Percentiles rank a stretch among this genome's conserved stretches.
Evolutionary conservation across 176 grass and related monocot species (phyloP).

Genomic region (Leersia perrieri): DNA sequence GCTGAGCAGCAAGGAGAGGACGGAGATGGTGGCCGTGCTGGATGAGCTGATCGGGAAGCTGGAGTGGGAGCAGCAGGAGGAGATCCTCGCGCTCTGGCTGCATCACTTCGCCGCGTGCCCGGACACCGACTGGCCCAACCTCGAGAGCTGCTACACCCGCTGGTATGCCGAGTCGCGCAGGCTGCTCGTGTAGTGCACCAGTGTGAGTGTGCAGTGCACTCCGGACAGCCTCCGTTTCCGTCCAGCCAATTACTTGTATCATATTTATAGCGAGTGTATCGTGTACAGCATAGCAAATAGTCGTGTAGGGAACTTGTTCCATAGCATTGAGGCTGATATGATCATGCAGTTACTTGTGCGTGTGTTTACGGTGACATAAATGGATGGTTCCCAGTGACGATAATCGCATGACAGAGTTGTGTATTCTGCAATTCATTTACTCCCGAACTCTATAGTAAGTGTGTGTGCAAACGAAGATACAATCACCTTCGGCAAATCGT

Average conservation of each 20-base stretch:
- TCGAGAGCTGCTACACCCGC: conserved; percentile 63
- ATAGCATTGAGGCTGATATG: not conserved
- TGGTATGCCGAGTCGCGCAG: conserved; percentile 72
- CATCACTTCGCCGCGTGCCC: conserved; percentile 61
- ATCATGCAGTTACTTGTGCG: not conserved
- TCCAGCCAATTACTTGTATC: not conserved
- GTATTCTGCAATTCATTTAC: not conserved
- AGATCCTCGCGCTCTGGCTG: conserved; percentile 73
- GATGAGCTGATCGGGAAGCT: conserved; percentile 72
- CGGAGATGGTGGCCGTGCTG: conserved; percentile 66
- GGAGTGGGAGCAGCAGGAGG: conserved; percentile 71
- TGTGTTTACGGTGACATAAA: not conserved
- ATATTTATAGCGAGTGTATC: too few species aligned
- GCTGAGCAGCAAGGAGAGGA: conserved; percentile 60
- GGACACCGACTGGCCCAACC: conserved; percentile 90
- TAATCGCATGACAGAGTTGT: not conserved
- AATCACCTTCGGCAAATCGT: not conserved
- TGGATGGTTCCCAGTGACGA: not conserved
- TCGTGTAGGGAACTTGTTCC: not conserved
- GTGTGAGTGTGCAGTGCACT: not conserved
- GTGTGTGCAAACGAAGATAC: not conserved
- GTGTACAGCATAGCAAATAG: not conserved
- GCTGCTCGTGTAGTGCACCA: conserved; percentile 30
- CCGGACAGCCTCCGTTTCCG: not conserved
- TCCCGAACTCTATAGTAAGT: not conserved